Base-by-base conservation (phyloP, 345 rosid genomes). In the Mallotus nudiflorus region DNA sequence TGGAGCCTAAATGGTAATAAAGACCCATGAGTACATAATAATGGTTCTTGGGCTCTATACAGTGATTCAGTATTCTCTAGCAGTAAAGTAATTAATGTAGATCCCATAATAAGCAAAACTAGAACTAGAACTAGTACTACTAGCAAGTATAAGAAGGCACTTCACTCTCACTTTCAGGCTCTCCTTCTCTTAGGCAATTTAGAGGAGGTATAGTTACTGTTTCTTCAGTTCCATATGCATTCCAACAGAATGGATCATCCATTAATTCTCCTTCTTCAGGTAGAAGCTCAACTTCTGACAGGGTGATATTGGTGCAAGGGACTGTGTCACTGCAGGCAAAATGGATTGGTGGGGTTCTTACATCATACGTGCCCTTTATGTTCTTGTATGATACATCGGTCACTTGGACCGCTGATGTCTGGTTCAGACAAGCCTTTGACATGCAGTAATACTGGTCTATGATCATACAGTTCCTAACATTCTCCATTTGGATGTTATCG, bases 211-310 rank as follows among this genome's bases (percentile, higher is more conserved):
- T 87, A 16, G 90, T 95, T 20, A 73, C 55, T 1, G 99, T 91
- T 78, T 90, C 97, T 66, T 95, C 87, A 35, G 65, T 81, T 46
- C 99, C 99, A 45, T 88, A 95, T 39, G 99, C 96, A 50, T 95
- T 95, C 99, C 99, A 95, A 40, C 99, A 95, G 73, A 91, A 95
- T 0, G 99, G 99, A 62, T 95, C 97, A 13, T 92, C 99, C 0
- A 92, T n/a, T n/a, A 95, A 69, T 66, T 87, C 78, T 0, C 99
- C 99, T 81, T 90, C 97, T 2, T 89, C 74, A 0, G 99, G 99
- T 0, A 95, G 82, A 18, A 95, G 92, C 84, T 95, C 97, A 0
- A 91, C 97, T 62, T 95, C 97, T 1, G 97, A 85, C 82, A 95
- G 82, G 9, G 89, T 85, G n/a, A 95, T 95, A 49, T 92, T 85